Evolutionary conservation across 345 rosid genomes (phyloP), one percentile per base, ranked within the genome.

Genomic region (Noccaea caerulescens): DNA sequence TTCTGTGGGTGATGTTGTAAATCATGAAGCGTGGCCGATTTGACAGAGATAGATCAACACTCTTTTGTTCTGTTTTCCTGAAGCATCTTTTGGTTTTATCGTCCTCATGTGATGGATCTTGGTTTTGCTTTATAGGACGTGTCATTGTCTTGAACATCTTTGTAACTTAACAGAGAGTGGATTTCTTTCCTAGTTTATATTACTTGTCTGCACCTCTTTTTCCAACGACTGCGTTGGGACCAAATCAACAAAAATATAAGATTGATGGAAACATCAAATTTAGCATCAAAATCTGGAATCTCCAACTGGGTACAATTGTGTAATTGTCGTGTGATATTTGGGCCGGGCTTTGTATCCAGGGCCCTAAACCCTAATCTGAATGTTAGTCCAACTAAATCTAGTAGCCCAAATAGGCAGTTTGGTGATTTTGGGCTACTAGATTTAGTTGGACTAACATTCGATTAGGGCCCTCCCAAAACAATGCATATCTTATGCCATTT

Each of bases 1-100:
- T 58, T 62, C 63, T 81, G 63, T 56, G 67, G 76, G 62, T 68
- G 79, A 18, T 66, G 84, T 86, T 86, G 87, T 82, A 82, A 82
- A 73, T 81, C 60, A 70, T 81, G 79, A 72, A 47, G 70, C 70
- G 75, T 77, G 72, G 14, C 75, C 14, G 71, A 71, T 58, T 77
- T 69, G 58, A 34, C 47, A 56, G 16, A 30, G 58, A 60, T 73
- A 62, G 72, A 58, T 72, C 69, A 71, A 47, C 25, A 41, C 71
- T 18, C 58, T 8, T 69, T 16, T 70, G 34, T 76, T 57, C 44
- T 49, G 0, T 64, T 10, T 69, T 50, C 54, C 53, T 76, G 38
- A 45, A 75, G 51, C 51, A 62, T 63, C 55, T 56, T 69, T 69
- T 47, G 75, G 10, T 49, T 55, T 46, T 63, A 63, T 63, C 34